Conservation (phyloP, 176 grass and related monocot genomes). For the Poa pratensis region DNA sequence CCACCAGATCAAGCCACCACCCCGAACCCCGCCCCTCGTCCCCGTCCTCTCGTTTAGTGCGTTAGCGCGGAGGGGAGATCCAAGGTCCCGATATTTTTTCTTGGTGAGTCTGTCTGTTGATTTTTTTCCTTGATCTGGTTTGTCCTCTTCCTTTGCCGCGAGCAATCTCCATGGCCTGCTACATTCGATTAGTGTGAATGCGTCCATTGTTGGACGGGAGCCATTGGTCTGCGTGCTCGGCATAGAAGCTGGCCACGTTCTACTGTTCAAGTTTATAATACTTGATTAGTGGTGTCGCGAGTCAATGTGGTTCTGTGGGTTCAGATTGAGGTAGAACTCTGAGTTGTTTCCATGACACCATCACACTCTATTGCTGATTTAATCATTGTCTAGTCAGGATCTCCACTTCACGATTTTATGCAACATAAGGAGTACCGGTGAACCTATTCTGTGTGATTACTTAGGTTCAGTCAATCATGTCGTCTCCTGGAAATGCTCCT, state of each 20-base stretch:
- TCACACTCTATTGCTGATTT: too few species aligned
- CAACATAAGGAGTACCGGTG: neutral
- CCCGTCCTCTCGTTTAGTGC: neutral
- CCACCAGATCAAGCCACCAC: neutral
- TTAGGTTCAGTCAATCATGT: neutral
- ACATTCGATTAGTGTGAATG: neutral
- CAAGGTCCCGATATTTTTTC: neutral
- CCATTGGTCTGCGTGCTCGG: too few species aligned
- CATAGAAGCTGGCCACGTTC: too few species aligned
- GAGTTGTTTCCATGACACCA: neutral
- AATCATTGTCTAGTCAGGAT: too few species aligned
- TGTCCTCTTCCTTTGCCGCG: neutral
- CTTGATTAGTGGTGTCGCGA: too few species aligned
- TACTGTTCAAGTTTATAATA: too few species aligned
- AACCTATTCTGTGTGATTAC: neutral
- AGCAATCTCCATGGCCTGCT: neutral
- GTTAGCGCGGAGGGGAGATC: slow-evolving; percentile 17
- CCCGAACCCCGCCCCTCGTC: neutral
- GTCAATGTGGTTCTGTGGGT: too few species aligned
- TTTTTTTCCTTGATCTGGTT: neutral
- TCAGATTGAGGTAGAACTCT: neutral
- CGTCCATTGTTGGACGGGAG: too few species aligned
- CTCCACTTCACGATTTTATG: neutral
- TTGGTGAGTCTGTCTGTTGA: too few species aligned
- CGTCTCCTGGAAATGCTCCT: neutral